Evolutionary conservation across 306 rosid species (phyloP).

Genomic region (Pachyrhizus erosus): DNA sequence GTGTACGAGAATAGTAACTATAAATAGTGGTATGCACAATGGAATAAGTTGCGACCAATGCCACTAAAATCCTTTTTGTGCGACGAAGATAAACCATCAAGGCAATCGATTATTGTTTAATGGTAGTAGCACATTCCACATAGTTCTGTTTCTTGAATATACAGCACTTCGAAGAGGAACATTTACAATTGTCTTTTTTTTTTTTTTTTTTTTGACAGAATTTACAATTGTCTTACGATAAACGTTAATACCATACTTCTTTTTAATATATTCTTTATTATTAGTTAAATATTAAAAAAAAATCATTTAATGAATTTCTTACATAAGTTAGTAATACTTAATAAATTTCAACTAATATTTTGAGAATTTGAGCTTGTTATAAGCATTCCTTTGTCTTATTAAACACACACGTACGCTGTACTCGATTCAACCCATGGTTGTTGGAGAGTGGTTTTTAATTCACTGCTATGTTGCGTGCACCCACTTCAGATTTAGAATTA

Average conservation of each 20-base stretch:
- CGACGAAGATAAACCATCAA: neutral
- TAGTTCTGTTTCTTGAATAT: neutral
- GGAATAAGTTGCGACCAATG: neutral
- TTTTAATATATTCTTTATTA: no score
- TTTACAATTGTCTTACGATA: no score
- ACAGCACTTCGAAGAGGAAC: no score
- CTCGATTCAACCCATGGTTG: neutral
- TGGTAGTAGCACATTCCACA: neutral
- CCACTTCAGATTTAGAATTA: neutral
- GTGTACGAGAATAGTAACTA: neutral
- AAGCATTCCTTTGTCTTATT: no score
- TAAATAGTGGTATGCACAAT: neutral
- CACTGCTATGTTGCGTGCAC: neutral
- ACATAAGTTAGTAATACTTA: neutral
- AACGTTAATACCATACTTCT: no score
- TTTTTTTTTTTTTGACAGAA: no score
- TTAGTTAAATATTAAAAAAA: no score
- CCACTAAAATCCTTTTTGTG: neutral
- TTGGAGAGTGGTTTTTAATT: neutral
- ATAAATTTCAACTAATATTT: neutral
- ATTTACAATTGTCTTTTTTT: no score
- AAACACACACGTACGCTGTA: neutral
- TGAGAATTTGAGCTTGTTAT: neutral
- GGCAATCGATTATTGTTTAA: neutral
- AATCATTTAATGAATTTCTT: no score